These are phyloP conservation scores for Avicennia marina DNA, from an alignment of 257 asterid genomes.

Conservation along the genomic window DNA sequence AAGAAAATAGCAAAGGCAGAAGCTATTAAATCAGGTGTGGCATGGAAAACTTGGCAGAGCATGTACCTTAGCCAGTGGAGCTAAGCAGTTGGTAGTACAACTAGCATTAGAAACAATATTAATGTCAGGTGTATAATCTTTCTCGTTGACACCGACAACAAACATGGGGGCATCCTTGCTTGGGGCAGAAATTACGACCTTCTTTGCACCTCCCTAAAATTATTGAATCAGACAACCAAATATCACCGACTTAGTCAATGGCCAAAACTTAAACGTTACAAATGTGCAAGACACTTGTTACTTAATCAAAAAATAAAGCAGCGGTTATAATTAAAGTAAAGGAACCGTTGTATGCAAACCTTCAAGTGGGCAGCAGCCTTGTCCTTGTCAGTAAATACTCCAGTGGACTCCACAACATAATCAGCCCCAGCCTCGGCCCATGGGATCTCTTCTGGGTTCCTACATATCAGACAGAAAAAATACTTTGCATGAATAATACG, in stretches of 20 bases:
- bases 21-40: not conserved
- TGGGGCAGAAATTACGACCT: slow-evolving; percentile 82
- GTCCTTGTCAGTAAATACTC: slow-evolving; percentile 73
- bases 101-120: slow-evolving; percentile 86
- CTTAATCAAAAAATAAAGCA: no score
- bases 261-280: no score
- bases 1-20: not conserved
- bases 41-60: not conserved
- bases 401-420: slow-evolving; percentile 74
- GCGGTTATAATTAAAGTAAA: not conserved
- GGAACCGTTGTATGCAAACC: slow-evolving; percentile 23
- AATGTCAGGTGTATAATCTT: slow-evolving; percentile 67
- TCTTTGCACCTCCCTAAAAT: slow-evolving; percentile 81
- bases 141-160: slow-evolving; percentile 85
- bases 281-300: no score
- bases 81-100: slow-evolving; percentile 86
- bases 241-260: not conserved
- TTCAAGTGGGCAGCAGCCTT: slow-evolving; percentile 89
- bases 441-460: slow-evolving; percentile 91
- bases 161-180: slow-evolving; percentile 86
- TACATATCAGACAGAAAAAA: slow-evolving; percentile 8
- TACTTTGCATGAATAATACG: not conserved
- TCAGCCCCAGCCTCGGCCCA: slow-evolving; percentile 87
- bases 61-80: slow-evolving; percentile 75
- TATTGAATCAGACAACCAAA: not conserved